These are phyloP conservation scores for Blastobotrys apis DNA, from an alignment of 1,139 yeast species.

Conservation along the genomic window DNA sequence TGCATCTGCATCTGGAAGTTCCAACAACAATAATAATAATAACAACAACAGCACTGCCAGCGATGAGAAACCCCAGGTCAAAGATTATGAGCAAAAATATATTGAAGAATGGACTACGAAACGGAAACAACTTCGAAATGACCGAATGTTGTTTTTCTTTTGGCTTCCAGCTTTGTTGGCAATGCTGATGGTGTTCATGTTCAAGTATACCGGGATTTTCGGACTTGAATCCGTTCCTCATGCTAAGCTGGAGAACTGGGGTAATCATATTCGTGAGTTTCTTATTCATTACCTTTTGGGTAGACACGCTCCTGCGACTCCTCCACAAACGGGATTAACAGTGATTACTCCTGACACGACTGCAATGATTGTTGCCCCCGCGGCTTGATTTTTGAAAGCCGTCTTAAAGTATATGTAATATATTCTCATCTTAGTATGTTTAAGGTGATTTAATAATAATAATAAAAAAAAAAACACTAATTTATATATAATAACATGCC, in stretches of 20 bases:
- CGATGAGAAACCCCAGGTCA: slow-evolving; percentile 15
- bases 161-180: slow-evolving; percentile 43
- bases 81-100: slow-evolving; percentile 22
- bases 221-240: slow-evolving; percentile 2
- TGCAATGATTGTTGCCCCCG: slow-evolving; percentile 4
- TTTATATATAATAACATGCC: not conserved
- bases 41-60: slow-evolving; percentile 28
- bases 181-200: slow-evolving; percentile 24
- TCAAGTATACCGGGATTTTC: slow-evolving; percentile 5
- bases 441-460: not conserved
- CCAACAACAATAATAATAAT: slow-evolving; percentile 1
- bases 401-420: too few species aligned
- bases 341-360: slow-evolving; percentile 2
- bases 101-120: slow-evolving; percentile 32
- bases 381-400: slow-evolving; percentile 1
- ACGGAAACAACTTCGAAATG: slow-evolving; percentile 56
- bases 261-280: slow-evolving; percentile 2
- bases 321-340: slow-evolving; percentile 4
- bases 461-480: too few species aligned
- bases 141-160: slow-evolving; percentile 78
- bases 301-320: not conserved
- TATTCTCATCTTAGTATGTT: not conserved
- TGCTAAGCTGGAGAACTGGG: slow-evolving; percentile 6
- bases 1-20: slow-evolving; percentile 1
- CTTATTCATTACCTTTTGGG: slow-evolving; percentile 3